These are phyloP conservation scores for Diversispora epigaea DNA, from an alignment of 192 early-diverging fungal species.

Conservation along the genomic window DNA sequence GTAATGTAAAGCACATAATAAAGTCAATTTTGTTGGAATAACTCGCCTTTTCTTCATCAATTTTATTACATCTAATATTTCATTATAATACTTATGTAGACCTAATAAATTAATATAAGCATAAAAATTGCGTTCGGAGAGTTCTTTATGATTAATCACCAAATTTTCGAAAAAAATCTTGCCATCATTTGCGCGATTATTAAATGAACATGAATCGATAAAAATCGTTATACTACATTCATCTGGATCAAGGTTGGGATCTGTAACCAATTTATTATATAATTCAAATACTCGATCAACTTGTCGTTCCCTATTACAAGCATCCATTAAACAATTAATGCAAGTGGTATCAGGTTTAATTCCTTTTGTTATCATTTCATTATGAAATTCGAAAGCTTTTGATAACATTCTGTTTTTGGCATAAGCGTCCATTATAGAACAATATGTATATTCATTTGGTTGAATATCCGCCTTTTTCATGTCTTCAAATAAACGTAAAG, in stretches of 20 bases:
- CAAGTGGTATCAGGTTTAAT: slow-evolving; percentile 14
- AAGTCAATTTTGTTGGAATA: neutral
- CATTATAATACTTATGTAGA: neutral
- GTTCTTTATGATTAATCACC: neutral
- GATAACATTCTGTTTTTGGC: neutral
- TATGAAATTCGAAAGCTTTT: neutral
- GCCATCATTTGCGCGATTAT: neutral
- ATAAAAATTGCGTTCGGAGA: neutral
- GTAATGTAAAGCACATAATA: neutral
- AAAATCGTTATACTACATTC: neutral
- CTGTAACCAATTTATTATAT: neutral
- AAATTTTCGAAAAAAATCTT: neutral
- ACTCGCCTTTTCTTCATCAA: neutral
- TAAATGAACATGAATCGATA: slow-evolving; percentile 11
- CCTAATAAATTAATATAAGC: slow-evolving; percentile 8
- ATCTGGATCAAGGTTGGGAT: slow-evolving; percentile 8
- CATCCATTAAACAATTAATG: slow-evolving; percentile 33
- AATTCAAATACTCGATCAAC: slow-evolving; percentile 7
- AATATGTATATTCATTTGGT: slow-evolving; percentile 27
- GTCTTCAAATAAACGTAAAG: neutral
- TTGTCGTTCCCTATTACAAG: slow-evolving; percentile 14
- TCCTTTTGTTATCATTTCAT: slow-evolving; percentile 2
- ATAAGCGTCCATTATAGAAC: slow-evolving; percentile 14
- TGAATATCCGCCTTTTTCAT: slow-evolving; percentile 11
- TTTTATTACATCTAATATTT: neutral